phyloP scores from a whole-genome alignment of 176 grass and related monocot species.

The Bromus sterilis region DNA sequence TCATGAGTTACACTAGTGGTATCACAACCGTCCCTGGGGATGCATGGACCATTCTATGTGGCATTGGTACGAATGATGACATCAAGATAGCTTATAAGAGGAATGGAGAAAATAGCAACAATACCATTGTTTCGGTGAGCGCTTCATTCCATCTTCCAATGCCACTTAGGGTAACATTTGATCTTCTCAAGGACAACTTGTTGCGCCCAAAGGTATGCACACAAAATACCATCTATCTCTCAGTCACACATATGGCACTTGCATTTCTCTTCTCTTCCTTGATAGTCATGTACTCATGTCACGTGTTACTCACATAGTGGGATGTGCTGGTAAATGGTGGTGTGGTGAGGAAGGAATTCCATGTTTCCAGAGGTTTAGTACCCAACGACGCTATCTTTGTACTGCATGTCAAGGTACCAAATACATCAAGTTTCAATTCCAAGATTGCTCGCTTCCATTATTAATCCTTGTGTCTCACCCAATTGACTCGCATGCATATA shows the following conservation, averaged over 20 bases:
- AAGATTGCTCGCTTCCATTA: not conserved
- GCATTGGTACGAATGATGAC: slow-evolving; percentile 21
- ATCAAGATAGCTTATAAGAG: slow-evolving; percentile 32
- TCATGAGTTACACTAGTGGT: slow-evolving; percentile 21
- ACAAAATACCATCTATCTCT: not conserved
- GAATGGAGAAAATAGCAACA: not conserved
- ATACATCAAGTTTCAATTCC: not conserved
- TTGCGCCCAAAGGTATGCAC: slow-evolving; percentile 13
- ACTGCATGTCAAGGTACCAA: slow-evolving; percentile 32
- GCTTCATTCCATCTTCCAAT: slow-evolving; percentile 36
- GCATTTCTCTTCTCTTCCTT: too few species aligned
- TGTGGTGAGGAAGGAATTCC: slow-evolving; percentile 30
- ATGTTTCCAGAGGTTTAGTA: slow-evolving; percentile 8
- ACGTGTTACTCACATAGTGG: slow-evolving; percentile 29
- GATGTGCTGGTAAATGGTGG: slow-evolving; percentile 37
- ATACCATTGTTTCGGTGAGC: slow-evolving; percentile 19
- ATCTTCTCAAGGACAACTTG: slow-evolving; percentile 29
- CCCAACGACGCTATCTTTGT: slow-evolving; percentile 36
- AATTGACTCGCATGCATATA: too few species aligned
- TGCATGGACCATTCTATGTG: slow-evolving; percentile 25
- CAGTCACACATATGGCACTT: not conserved
- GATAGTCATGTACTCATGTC: not conserved
- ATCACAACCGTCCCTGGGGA: not conserved
- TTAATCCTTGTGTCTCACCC: too few species aligned
- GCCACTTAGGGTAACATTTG: slow-evolving; percentile 22